Conservation (phyloP, 1,284 basidiomycete genomes). For the Mycosarcoma maydis region DNA sequence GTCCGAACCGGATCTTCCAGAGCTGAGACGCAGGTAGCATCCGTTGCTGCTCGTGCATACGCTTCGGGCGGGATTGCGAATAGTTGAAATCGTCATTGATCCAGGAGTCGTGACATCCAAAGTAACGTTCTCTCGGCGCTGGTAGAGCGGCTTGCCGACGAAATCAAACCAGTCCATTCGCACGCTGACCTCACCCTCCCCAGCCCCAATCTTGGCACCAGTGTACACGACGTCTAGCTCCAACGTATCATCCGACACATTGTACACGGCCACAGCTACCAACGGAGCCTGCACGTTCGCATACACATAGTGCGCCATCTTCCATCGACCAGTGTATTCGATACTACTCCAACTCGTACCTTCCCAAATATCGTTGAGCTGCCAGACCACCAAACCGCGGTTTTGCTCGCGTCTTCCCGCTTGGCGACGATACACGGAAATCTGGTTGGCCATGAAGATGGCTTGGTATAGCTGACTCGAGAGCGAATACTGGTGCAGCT, state of each 20-base stretch:
- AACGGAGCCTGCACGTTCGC: conserved; percentile 71
- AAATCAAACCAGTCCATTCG: conserved; percentile 21
- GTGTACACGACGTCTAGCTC: conserved; percentile 69
- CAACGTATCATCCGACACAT: conserved; percentile 71
- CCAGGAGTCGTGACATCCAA: neutral
- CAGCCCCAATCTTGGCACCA: neutral
- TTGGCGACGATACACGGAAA: conserved; percentile 75
- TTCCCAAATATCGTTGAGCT: conserved; percentile 77
- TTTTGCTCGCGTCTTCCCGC: conserved; percentile 74
- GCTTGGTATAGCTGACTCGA: conserved; percentile 45
- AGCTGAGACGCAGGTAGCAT: conserved; percentile 12
- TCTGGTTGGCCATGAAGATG: conserved; percentile 70
- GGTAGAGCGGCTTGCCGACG: neutral
- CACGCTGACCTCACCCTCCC: neutral
- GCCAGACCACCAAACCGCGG: conserved; percentile 74
- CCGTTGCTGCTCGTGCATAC: neutral
- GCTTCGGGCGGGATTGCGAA: neutral
- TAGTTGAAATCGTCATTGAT: neutral
- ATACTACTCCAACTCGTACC: conserved; percentile 74
- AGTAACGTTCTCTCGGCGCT: neutral
- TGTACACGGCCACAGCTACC: conserved; percentile 71
- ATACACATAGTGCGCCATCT: conserved; percentile 71
- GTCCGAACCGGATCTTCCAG: neutral
- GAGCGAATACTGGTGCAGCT: conserved; percentile 36
- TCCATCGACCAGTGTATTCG: conserved; percentile 75